Base-by-base conservation (phyloP, 2,329 filamentous ascomycete species). In the Calonectria pauciramosa region DNA sequence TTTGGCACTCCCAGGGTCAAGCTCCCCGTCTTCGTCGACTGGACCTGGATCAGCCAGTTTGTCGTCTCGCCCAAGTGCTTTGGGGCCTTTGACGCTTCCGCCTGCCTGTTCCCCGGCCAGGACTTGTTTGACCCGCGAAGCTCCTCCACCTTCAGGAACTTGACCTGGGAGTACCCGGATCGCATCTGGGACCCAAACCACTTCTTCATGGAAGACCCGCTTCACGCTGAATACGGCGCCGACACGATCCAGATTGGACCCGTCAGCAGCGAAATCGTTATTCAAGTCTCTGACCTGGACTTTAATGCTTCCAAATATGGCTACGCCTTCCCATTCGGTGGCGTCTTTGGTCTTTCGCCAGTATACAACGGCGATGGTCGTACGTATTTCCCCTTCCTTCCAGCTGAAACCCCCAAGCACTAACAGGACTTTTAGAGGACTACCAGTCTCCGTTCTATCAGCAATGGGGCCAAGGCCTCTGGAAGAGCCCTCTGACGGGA, bases 11-110 rank as follows among this genome's bases (percentile, higher is more conserved):
- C 71, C 36, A 32, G 20, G n/a, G 49, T 44, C 20, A 60, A 69
- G 28, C 34, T 69, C 10, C 66, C 71, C 1, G 71, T 72, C 34
- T 72, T 69, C 23, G 71, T 69, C 56, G 65, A 72, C 56, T 72
- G 65, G 71, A 72, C 65, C 32, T 72, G 71, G 71, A 72, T 72
- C 65, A 72, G 71, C 26, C 71, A 72, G 56, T 72, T 72, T 23
- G 32, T 72, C 47, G 71, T 72, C 32, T 68, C 65, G 3, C 71
- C 65, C 47, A 72, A 72, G 66, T 72, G 71, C 36, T 72, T 64
- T 10, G 71, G 71, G 16, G 23, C 9, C 1, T 72, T 69, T 67
- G 71, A 72, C 20, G 34, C 71, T 14, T 51, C 68, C 6, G 26
- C 71, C 6, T 72, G 71, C 36, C 49, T 72, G 28, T 36, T 38